Evolutionary conservation across 345 rosid genomes (phyloP).

Genomic region (Capsella bursapastoris): DNA sequence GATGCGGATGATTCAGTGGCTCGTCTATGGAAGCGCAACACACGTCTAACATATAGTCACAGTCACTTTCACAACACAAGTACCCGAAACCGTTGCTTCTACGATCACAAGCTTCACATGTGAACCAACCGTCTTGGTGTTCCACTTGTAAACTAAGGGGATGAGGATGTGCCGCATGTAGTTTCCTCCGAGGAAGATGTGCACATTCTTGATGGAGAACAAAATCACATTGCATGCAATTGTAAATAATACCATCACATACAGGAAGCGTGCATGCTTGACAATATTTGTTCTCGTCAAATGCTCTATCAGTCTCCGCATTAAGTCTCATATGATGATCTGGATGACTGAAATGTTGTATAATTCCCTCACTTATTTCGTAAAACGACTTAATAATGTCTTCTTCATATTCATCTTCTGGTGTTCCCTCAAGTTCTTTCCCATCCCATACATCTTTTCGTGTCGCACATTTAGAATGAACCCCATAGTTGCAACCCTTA

Average conservation of each 20-base stretch:
- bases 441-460: slow-evolving; percentile 32
- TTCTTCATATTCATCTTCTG: slow-evolving; percentile 13
- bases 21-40: slow-evolving; percentile 12
- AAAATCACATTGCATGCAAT: slow-evolving; percentile 33
- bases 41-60: background rate
- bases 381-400: background rate
- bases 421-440: background rate
- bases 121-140: background rate
- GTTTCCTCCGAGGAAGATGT: slow-evolving; percentile 31
- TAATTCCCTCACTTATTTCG: slow-evolving; percentile 3
- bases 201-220: slow-evolving; percentile 39
- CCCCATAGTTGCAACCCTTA: slow-evolving; percentile 14
- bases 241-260: slow-evolving; percentile 26
- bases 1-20: slow-evolving; percentile 1
- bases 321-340: slow-evolving; percentile 28
- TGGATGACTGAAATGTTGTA: slow-evolving; percentile 28
- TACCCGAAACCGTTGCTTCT: background rate
- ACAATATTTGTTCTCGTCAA: background rate
- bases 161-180: slow-evolving; percentile 15
- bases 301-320: background rate
- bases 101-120: rapidly evolving
- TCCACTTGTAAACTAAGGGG: background rate
- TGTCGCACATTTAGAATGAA: slow-evolving; percentile 37
- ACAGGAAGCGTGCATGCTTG: slow-evolving; percentile 32
- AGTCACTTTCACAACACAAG: background rate